Evolutionary conservation across 441 rosid genomes (phyloP).

Genomic region (Populus tomentosa): DNA sequence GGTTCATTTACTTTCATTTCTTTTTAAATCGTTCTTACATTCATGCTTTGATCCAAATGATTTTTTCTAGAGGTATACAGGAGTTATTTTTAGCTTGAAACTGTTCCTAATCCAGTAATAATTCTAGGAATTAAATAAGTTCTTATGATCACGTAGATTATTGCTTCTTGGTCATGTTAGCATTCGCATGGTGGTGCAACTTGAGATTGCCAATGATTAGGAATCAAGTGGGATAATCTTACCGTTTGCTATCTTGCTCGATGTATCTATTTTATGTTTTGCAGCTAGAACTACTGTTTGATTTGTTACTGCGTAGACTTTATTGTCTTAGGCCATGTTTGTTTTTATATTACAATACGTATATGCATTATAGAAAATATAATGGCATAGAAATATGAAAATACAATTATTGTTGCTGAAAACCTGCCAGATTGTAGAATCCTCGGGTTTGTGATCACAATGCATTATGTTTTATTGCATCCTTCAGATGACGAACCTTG

Average conservation of each 20-base stretch:
- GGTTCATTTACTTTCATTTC: slow-evolving; percentile 35
- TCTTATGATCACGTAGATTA: background rate
- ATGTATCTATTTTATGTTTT: background rate
- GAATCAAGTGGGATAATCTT: background rate
- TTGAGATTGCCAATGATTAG: background rate
- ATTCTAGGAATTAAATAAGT: background rate
- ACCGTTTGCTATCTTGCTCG: background rate
- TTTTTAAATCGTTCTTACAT: background rate
- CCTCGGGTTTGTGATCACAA: background rate
- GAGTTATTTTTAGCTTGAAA: background rate
- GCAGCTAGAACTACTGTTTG: background rate
- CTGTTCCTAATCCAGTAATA: background rate
- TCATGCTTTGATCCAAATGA: background rate
- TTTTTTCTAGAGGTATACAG: background rate
- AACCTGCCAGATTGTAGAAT: background rate
- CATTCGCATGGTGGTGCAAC: background rate
- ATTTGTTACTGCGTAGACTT: background rate
- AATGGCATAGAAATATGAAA: background rate
- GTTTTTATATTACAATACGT: background rate
- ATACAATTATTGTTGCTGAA: background rate
- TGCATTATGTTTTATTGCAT: background rate
- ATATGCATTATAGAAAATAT: background rate
- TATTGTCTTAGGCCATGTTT: background rate
- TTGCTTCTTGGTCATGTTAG: background rate
- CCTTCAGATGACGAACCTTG: background rate